These are phyloP conservation scores for Leccinum variicolor DNA, from an alignment of 768 basidiomycete genomes.

Conservation along the genomic window DNA sequence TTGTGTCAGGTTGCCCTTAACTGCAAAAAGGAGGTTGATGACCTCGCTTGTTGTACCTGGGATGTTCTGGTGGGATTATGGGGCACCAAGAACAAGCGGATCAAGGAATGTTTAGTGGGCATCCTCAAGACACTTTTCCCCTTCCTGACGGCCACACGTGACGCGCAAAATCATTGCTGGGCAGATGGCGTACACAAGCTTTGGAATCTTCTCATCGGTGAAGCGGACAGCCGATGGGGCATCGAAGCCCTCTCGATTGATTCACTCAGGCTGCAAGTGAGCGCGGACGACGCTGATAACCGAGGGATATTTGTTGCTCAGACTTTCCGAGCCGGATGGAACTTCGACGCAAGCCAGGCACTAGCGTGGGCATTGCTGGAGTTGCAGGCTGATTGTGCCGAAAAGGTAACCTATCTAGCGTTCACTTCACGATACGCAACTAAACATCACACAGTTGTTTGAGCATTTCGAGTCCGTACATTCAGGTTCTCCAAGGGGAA, in stretches of 20 bases:
- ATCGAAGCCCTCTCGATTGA: slow-evolving; percentile 64
- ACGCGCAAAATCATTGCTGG: slow-evolving; percentile 35
- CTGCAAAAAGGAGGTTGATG: slow-evolving; percentile 50
- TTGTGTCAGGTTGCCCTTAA: slow-evolving; percentile 82
- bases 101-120: slow-evolving; percentile 80
- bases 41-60: slow-evolving; percentile 64
- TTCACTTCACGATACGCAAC: neutral
- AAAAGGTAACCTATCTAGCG: slow-evolving; percentile 44
- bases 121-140: slow-evolving; percentile 71
- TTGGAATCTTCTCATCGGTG: slow-evolving; percentile 55
- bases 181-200: slow-evolving; percentile 48
- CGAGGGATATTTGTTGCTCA: slow-evolving; percentile 51
- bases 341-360: slow-evolving; percentile 68
- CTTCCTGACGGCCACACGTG: slow-evolving; percentile 49
- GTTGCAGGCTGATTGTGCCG: slow-evolving; percentile 75
- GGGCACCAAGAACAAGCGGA: slow-evolving; percentile 69
- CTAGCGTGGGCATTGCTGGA: slow-evolving; percentile 77
- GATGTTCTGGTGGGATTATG: slow-evolving; percentile 64
- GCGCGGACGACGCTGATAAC: slow-evolving; percentile 16
- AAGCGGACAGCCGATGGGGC: slow-evolving; percentile 63
- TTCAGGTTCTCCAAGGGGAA: slow-evolving; percentile 34
- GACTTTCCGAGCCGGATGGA: slow-evolving; percentile 71
- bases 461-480: slow-evolving; percentile 55
- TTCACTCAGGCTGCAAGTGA: slow-evolving; percentile 53
- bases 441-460: slow-evolving; percentile 47